These are phyloP conservation scores for Acanthamoeba healyi DNA, from an alignment of 208 protist genomes.

Conservation along the genomic window DNA sequence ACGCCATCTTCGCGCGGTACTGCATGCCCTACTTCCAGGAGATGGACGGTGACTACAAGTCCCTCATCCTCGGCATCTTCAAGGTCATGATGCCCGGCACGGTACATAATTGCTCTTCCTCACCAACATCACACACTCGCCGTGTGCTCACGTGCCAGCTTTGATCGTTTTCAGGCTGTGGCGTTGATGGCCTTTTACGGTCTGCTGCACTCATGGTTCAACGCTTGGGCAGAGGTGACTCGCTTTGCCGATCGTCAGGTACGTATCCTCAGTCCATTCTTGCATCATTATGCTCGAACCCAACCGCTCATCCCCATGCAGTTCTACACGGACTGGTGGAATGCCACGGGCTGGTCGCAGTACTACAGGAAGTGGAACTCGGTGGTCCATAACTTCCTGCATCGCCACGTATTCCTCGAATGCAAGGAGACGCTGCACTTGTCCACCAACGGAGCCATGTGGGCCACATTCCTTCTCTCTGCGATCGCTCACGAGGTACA, in stretches of 20 bases:
- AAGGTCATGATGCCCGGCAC: conserved; percentile 67
- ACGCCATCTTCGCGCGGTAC: conserved; percentile 58
- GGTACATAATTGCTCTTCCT: not conserved
- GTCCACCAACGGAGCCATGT: conserved; percentile 16
- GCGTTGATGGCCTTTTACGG: conserved; percentile 58
- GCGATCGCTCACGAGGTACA: conserved; percentile 56
- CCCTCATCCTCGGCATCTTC: conserved; percentile 36
- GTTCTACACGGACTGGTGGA: no score
- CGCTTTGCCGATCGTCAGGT: conserved; percentile 75
- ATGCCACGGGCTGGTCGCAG: conserved; percentile 2
- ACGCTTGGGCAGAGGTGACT: conserved; percentile 58
- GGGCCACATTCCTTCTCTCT: conserved; percentile 59
- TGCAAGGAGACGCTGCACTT: conserved; percentile 34
- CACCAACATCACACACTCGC: not conserved
- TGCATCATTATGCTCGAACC: no score
- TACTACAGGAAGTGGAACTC: conserved; percentile 74
- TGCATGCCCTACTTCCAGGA: conserved; percentile 53
- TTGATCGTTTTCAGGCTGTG: no score
- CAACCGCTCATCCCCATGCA: no score
- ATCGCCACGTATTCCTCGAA: conserved; percentile 34
- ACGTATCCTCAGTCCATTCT: no score
- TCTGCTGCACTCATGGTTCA: conserved; percentile 10
- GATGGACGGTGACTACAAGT: conserved; percentile 36
- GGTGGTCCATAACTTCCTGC: conserved; percentile 50
- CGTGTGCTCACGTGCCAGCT: not conserved